A percentile compares a stretch with the other conserved stretches of the same genome.
phyloP scores from a whole-genome alignment of 495 filamentous ascomycete species.

The Extremus antarcticus region DNA sequence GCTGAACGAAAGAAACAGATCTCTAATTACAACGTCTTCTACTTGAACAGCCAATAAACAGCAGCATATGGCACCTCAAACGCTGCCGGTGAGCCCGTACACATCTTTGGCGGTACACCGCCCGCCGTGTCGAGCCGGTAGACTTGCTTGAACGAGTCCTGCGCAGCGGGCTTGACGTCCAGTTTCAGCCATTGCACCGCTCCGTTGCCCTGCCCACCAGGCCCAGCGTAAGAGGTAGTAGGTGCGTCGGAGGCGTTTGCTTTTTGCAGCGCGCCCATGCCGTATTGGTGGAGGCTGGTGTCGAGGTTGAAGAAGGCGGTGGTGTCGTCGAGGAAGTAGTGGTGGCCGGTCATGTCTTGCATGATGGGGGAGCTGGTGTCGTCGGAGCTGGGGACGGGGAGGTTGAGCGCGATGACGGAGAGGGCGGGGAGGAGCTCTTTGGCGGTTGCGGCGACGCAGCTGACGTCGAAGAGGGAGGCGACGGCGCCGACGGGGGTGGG shows the following conservation, averaged over 20 bases:
- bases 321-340: conserved; percentile 58
- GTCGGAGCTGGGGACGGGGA: conserved; percentile 30
- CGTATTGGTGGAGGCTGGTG: conserved; percentile 39
- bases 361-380: conserved; percentile 39
- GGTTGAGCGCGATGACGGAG: conserved; percentile 46
- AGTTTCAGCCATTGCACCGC: conserved; percentile 67
- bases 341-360: conserved; percentile 57
- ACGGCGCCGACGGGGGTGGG: conserved; percentile 65
- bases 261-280: conserved; percentile 51
- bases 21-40: neutral
- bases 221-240: conserved; percentile 40
- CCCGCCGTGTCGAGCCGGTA: conserved; percentile 83
- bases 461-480: conserved; percentile 78
- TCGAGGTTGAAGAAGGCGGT: conserved; percentile 74
- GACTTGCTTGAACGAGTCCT: conserved; percentile 58
- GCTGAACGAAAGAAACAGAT: neutral
- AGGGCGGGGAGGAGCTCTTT: conserved; percentile 51
- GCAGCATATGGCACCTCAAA: conserved; percentile 76
- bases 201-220: conserved; percentile 38
- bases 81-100: conserved; percentile 46
- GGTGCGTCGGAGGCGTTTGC: conserved; percentile 46
- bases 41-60: conserved; percentile 45
- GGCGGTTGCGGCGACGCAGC: conserved; percentile 59
- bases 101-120: conserved; percentile 65
- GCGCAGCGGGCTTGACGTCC: conserved; percentile 12